Conservation (phyloP, 805 yeast species). For the Nakazawaea sp. region DNA sequence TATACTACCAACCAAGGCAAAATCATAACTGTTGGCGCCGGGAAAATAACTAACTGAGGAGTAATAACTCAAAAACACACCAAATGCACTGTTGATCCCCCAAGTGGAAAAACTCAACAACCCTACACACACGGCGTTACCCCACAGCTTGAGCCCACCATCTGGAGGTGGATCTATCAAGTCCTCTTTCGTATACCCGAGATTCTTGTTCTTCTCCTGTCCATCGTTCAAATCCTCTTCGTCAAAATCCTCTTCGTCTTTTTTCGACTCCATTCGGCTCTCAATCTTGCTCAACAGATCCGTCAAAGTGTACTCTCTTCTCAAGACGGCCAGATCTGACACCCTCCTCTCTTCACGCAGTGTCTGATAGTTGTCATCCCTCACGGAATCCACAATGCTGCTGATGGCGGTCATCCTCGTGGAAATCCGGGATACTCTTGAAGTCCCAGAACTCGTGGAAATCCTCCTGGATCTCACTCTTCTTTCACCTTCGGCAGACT, state of each 20-base stretch:
- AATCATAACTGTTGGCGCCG: slow-evolving; percentile 49
- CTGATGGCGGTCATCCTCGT: slow-evolving; percentile 4
- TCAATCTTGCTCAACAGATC: slow-evolving; percentile 19
- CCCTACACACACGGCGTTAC: slow-evolving; percentile 36
- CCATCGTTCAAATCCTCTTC: slow-evolving; percentile 4
- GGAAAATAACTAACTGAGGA: slow-evolving; percentile 37
- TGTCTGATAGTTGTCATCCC: slow-evolving; percentile 18
- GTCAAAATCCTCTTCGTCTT: slow-evolving; percentile 2
- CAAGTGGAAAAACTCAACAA: slow-evolving; percentile 48
- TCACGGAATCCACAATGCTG: slow-evolving; percentile 15
- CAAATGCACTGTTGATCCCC: slow-evolving; percentile 60
- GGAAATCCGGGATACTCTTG: slow-evolving; percentile 1
- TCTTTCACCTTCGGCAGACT: neutral
- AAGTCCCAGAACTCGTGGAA: neutral
- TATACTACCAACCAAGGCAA: slow-evolving; percentile 56
- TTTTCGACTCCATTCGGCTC: slow-evolving; percentile 9
- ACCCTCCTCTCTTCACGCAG: slow-evolving; percentile 10
- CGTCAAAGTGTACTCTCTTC: slow-evolving; percentile 17
- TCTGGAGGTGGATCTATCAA: slow-evolving; percentile 32
- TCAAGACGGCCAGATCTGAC: slow-evolving; percentile 13
- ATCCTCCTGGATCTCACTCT: slow-evolving; percentile 5
- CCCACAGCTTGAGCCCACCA: slow-evolving; percentile 63
- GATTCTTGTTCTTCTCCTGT: slow-evolving; percentile 6
- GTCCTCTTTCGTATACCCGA: slow-evolving; percentile 8
- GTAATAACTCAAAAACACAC: slow-evolving; percentile 51